A percentile compares a stretch with the other conserved stretches of the same genome.
Evolutionary conservation across 202 grass and related monocot genomes (phyloP).

Genomic region (Saccharum hybrid): DNA sequence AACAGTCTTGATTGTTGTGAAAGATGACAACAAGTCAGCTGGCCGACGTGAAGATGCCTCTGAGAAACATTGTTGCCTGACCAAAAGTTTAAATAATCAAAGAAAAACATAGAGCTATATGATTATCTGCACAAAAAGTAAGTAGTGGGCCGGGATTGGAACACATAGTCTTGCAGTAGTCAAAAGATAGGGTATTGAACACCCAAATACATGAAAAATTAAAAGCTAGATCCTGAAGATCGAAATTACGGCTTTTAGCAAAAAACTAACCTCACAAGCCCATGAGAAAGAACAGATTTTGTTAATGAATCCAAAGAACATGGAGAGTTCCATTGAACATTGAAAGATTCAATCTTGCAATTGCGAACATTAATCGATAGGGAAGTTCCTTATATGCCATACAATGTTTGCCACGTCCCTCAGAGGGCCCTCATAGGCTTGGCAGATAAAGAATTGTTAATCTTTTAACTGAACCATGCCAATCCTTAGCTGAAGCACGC

Average conservation of each 20-base stretch:
- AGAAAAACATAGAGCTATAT: slow-evolving; percentile 9
- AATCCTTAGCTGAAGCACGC: background rate
- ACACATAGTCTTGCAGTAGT: background rate
- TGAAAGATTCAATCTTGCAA: background rate
- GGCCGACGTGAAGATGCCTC: slow-evolving; percentile 70
- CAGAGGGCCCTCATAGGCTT: background rate
- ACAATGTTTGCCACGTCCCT: background rate
- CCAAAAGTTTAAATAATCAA: slow-evolving; percentile 18
- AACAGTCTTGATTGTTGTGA: slow-evolving; percentile 81
- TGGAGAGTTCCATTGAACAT: background rate
- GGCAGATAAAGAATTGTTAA: background rate
- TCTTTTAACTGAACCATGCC: background rate
- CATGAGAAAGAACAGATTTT: slow-evolving; percentile 10
- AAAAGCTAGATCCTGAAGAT: slow-evolving; percentile 3
- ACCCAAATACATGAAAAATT: background rate
- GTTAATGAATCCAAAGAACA: background rate
- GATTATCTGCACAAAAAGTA: slow-evolving; percentile 12
- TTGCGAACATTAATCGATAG: background rate
- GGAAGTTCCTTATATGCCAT: background rate
- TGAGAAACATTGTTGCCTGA: slow-evolving; percentile 93
- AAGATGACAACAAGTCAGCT: slow-evolving; percentile 85
- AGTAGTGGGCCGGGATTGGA: background rate
- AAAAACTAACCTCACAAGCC: background rate
- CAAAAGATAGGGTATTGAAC: background rate
- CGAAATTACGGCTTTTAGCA: background rate